Base-by-base conservation (phyloP, 208 protist species). In the Lotmaria passim region DNA sequence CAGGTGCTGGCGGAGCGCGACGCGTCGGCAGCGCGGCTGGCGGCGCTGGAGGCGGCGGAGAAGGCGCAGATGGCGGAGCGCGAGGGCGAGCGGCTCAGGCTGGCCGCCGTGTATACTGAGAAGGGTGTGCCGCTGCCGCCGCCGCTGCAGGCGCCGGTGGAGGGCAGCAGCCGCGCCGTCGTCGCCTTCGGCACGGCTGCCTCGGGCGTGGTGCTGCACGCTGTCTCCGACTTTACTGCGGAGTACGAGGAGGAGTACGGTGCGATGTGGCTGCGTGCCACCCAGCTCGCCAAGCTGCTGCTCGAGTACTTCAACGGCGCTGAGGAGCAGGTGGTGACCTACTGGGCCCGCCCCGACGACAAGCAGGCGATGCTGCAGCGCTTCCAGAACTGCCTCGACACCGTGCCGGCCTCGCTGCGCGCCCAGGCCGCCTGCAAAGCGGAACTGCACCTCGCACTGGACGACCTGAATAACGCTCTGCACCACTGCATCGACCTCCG, bases 41-140 rank as follows among this genome's bases (percentile, higher is more conserved):
- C 39, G 12, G 56, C 57, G 24, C 81, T 95, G 60, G 52, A 87
- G 63, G 58, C 47, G 24, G 69, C 39, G 30, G 79, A 69, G 59
- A 43, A 52, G 21, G 61, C 71, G 26, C 87, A 93, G 69, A 58
- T 58, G 31, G 73, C 67, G 7, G 79, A 69, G 8, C 79, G 89
- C 7, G 92, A 96, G 73, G 86, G 71, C 43, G 86, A 89, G 62
- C 83, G 92, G 23, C 61, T 73, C 57, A 87, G 87, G 2, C 76
- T 95, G 30, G 61, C 75, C 1, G 76, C 55, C 11, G 39, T 93
- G 12, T 96, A 95, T 76, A 78, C 61, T 14, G 92, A 96, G 51
- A 86, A 85, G 66, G 85, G 86, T 23, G 82, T 82, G 3, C 65
- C 87, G 1, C 72, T 93, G 39, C 89, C 92, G 7, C 41, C 79